Base-by-base conservation (phyloP, 2,329 filamentous ascomycete species). In the Talaromyces atroroseus region DNA sequence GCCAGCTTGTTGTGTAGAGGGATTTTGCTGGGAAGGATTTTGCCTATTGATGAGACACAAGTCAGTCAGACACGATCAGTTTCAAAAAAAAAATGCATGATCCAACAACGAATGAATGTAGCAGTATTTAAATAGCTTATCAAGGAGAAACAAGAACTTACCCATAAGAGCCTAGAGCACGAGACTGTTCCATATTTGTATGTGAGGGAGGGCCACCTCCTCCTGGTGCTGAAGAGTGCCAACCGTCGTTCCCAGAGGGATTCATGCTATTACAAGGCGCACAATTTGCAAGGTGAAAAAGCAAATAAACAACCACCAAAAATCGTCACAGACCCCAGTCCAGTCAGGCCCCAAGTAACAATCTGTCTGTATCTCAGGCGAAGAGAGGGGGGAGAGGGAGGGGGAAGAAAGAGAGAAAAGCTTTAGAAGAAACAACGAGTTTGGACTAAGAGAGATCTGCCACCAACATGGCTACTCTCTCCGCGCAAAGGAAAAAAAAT, bases 101-200 rank as follows among this genome's bases (percentile, higher is more conserved):
- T 32, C 32, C 49, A 58, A 56, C 47, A 48, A 29, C 21, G 51
- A 23, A 48, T 20, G 34, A 36, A 8, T 8, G 11, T 10, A 29
- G 8, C 26, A 29, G 26, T 29, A 36, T 36, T 36, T 16, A 29
- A 8, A 29, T 29, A 10, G 11, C 11, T 32, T 7, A 7, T 26
- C 3, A 26, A 10, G 11, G 7, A 10, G 11, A 16, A 16, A 16
- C 16, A 36, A 36, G 14, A 21, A 64, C 70, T 61, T 74, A 77
- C 75, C 72, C 71, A 65, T 75, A 78, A 26, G 72, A 71, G 45
- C 72, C 73, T 62, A 76, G 65, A 45, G 73, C 71, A 60, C 75
- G 71, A 60, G 71, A 67, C 60, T 72, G 72, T 59, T 72, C 74
- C 68, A 72, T 74, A 62, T 69, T 68, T 64, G 70, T 69, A 65